These are phyloP conservation scores for Cordyceps javanica DNA, from an alignment of 2,329 filamentous ascomycete species.

Conservation along the genomic window DNA sequence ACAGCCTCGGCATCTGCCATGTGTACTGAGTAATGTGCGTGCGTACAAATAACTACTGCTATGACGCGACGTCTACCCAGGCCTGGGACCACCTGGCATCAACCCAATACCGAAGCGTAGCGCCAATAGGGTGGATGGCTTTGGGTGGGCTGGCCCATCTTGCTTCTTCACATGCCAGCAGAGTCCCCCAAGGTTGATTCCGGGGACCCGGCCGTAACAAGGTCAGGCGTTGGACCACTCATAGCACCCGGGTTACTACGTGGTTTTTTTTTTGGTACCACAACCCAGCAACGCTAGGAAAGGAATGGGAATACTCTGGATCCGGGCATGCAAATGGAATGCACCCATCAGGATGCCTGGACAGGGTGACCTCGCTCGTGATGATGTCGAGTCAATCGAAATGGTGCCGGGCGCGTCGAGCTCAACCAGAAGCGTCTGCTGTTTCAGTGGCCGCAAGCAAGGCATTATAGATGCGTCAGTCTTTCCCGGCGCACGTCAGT, in stretches of 20 bases:
- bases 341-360: not conserved
- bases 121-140: not conserved
- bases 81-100: not conserved
- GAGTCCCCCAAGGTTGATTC: not conserved
- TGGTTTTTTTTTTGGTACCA: not conserved
- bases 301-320: not conserved
- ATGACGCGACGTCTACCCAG: not conserved
- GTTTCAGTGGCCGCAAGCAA: not conserved
- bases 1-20: slow-evolving; percentile 1
- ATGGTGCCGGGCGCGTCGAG: not conserved
- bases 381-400: not conserved
- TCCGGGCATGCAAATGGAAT: not conserved
- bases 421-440: not conserved
- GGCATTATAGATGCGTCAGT: not conserved
- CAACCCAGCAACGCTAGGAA: not conserved
- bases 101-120: not conserved
- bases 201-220: not conserved
- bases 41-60: no score
- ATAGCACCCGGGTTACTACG: slow-evolving; percentile 1
- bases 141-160: not conserved
- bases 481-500: not conserved
- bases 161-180: not conserved
- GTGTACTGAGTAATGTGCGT: not conserved
- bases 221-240: slow-evolving; percentile 6
- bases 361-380: not conserved